Evolutionary conservation across 2,329 filamentous ascomycete species (phyloP), one percentile per base, ranked within the genome.

Genomic region (Moelleriella libera): DNA sequence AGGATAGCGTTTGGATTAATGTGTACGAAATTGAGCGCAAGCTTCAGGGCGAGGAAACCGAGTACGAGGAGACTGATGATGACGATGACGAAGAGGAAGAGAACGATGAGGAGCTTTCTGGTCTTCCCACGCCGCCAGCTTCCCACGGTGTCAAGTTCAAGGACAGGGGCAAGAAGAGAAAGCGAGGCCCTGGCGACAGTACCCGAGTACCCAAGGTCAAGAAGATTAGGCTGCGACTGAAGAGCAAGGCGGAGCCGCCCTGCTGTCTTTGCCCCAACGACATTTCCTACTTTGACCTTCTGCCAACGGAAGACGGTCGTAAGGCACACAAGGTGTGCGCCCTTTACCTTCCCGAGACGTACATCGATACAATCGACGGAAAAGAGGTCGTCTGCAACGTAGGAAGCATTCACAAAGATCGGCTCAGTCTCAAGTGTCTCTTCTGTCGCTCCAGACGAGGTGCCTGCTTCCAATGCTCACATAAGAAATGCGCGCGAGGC

Each of bases 1-100:
- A 94, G 50, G 92, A 98, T 69, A 97, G 90, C 58, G 92, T 98
- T 4, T 98, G 94, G 89, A 88, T 98, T 47, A 89, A 98, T 60
- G 88, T 97, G 4, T 82, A 87, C 49, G 92, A 96, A 58, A 94
- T 98, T 49, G 88, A 98, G 66, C 86, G 92, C 51, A 96, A 94
- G 63, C 68, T 97, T 44, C 80, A 89, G 46, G 92, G 92, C 42
- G 89, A 97, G 61, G 83, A 86, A 49, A 87, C 87, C 5, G 87
- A 88, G 55, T 86, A 85, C 55, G 85, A 89, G 59, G 83, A 88
- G 55, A 85, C 82, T 0, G 56, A 58, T 2, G 83, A 85, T 6
- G 80, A 85, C 1, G 76, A 79, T 0, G 72, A 78, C 10, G 79
- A 85, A 21, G 76, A 78, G 1, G 21, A 21, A 21, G 42, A 43